phyloP scores from a whole-genome alignment of 345 rosid species.

The Gossypium sturtianum region DNA sequence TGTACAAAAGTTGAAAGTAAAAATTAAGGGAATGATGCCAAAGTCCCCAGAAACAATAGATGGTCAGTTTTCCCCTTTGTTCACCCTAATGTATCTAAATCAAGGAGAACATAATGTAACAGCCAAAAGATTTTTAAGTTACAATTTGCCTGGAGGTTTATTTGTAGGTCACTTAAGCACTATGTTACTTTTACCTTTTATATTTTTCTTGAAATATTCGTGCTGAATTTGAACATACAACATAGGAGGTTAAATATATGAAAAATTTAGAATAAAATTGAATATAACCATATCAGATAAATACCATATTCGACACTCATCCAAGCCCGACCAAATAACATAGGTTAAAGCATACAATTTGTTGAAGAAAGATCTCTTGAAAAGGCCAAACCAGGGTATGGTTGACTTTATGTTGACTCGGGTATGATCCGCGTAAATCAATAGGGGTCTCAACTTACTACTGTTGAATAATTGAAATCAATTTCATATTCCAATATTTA shows the following conservation, averaged over 20 bases:
- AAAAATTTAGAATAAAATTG: not conserved
- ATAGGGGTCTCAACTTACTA: not conserved
- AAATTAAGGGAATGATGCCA: not conserved
- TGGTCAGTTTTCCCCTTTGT: not conserved
- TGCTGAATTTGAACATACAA: not conserved
- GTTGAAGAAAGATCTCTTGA: not conserved
- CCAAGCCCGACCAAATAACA: not conserved
- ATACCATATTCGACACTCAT: not conserved
- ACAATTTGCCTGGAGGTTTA: not conserved
- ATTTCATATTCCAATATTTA: not conserved
- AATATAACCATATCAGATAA: not conserved
- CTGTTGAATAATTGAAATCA: not conserved
- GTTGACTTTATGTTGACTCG: not conserved
- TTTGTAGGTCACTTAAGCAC: not conserved
- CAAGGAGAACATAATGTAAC: not conserved
- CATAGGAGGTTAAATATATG: not conserved
- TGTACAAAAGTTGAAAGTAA: not conserved
- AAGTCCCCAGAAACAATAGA: not conserved
- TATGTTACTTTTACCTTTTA: too few species aligned
- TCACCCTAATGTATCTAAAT: not conserved
- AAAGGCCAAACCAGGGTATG: not conserved
- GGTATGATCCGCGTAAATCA: not conserved
- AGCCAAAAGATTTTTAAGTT: not conserved
- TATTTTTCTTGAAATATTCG: too few species aligned
- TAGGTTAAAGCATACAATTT: not conserved